Evolutionary conservation across 805 yeast species (phyloP).

Genomic region (Sugiyamaella lignohabitans): DNA sequence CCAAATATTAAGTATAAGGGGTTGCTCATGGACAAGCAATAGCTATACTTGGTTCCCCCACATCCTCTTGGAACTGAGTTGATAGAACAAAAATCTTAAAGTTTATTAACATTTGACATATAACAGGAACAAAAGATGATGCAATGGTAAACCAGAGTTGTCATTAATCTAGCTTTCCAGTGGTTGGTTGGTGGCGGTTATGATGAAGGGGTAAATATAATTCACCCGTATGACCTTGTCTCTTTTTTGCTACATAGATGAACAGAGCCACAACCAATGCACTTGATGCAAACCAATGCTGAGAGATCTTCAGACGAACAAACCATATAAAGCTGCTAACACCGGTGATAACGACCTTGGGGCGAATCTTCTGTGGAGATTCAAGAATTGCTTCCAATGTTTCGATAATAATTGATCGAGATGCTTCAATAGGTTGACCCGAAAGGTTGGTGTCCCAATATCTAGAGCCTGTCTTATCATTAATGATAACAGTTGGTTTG

Average conservation of each 20-base stretch:
- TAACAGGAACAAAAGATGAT: no score
- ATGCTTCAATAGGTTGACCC: slow-evolving; percentile 21
- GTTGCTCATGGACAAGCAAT: no score
- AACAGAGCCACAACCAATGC: background rate
- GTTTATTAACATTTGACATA: no score
- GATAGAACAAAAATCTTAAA: no score
- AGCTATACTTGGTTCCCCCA: no score
- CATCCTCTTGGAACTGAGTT: no score
- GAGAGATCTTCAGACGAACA: background rate
- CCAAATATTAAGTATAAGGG: no score
- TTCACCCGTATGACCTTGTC: background rate
- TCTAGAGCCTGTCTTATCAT: slow-evolving; percentile 23
- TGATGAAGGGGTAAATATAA: background rate
- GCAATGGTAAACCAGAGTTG: no score
- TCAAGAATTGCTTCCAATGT: slow-evolving; percentile 15
- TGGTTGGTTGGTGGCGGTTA: background rate
- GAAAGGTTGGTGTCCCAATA: slow-evolving; percentile 28
- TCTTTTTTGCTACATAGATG: background rate
- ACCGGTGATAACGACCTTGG: slow-evolving; percentile 9
- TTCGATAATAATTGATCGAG: slow-evolving; percentile 21
- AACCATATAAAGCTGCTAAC: slow-evolving; percentile 2
- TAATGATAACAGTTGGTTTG: slow-evolving; percentile 23
- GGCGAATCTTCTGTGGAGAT: slow-evolving; percentile 10
- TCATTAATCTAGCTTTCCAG: slow-evolving; percentile 1
- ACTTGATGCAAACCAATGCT: background rate